Conservation (phyloP, 148 eudicot genomes). For the Dianthus caryophyllus region DNA sequence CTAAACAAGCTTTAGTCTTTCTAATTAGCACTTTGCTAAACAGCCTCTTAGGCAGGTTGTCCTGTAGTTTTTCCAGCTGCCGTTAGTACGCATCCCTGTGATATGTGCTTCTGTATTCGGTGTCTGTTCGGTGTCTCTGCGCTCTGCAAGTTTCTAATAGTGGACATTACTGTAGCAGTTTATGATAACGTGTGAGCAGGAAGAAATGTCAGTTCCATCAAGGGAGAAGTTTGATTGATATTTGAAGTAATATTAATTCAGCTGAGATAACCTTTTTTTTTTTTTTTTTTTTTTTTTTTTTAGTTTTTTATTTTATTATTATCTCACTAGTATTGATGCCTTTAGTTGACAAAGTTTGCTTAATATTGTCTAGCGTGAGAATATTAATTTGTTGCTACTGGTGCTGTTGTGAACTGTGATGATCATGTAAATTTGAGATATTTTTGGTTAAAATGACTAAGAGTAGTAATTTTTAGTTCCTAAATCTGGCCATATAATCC, state of each 20-base stretch:
- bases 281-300: no score
- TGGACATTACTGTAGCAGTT: background rate
- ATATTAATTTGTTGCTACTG: background rate
- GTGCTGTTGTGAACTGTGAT: background rate
- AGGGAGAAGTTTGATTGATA: background rate
- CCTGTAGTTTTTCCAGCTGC: slow-evolving; percentile 4
- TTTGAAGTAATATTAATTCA: background rate
- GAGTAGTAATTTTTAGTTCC: background rate
- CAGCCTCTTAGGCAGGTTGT: background rate
- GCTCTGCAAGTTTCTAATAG: background rate
- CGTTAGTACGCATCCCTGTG: background rate
- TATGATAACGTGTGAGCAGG: background rate
- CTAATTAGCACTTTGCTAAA: background rate
- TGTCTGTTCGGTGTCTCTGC: background rate
- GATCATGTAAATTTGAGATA: background rate
- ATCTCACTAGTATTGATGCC: no score
- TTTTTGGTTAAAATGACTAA: background rate
- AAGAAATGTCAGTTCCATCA: background rate
- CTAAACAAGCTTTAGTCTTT: no score
- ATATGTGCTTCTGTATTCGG: background rate
- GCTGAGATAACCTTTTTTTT: background rate
- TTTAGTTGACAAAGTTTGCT: no score
- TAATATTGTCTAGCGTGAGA: no score
- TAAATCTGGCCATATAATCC: background rate
- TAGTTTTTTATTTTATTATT: no score